Evolutionary conservation across 768 basidiomycete species (phyloP).

Genomic region (Trametes maxima): DNA sequence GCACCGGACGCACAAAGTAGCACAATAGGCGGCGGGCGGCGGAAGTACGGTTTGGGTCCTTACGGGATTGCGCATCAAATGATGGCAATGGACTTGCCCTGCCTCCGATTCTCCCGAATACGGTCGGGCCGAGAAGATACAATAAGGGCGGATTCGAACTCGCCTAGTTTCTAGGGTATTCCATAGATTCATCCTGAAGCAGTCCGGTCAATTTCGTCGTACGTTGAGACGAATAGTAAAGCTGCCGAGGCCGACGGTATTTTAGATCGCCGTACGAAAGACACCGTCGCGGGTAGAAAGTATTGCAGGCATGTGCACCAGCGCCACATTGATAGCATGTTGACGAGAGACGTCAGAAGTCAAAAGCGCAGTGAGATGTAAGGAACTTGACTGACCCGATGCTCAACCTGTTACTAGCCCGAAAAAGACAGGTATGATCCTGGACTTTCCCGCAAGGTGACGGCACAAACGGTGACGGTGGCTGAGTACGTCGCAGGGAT

Average conservation of each 20-base stretch:
- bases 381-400: no score
- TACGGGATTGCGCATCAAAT: constrained; percentile 2
- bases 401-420: no score
- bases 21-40: not conserved
- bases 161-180: no score
- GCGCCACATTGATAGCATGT: constrained; percentile 11
- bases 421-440: no score
- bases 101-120: not conserved
- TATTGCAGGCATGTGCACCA: constrained; percentile 3
- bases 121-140: not conserved
- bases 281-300: not conserved
- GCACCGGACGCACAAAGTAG: not conserved
- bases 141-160: no score
- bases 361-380: not conserved
- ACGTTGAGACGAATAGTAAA: not conserved
- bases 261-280: constrained; percentile 13
- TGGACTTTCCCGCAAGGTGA: no score
- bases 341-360: not conserved
- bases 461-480: no score
- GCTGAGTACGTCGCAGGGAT: no score
- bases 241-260: not conserved
- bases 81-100: constrained; percentile 3
- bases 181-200: no score
- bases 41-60: not conserved
- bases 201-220: no score